Evolutionary conservation across 495 filamentous ascomycete genomes (phyloP), one percentile per base, ranked within the genome.

Genomic region (Bacidia gigantensis): DNA sequence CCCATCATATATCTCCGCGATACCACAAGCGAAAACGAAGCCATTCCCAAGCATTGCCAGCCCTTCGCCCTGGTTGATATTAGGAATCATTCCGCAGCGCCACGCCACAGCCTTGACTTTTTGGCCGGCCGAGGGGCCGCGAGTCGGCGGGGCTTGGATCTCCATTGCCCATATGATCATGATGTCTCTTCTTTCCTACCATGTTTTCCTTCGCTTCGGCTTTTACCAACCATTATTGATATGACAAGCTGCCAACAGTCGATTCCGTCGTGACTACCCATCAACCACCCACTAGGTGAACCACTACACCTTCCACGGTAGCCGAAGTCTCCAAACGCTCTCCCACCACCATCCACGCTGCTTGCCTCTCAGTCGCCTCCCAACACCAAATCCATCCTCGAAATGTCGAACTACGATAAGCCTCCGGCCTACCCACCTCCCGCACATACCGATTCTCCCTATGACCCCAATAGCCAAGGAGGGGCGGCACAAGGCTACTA

Each of bases 361-460:
- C 20, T 20, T 35, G 14, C 51, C 12, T 24, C 32, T 35, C 12
- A 38, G 3, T 11, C 17, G 12, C 26, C 43, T 14, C 50, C 26
- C n/a, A 46, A 1, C n/a, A 47, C 49, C 17, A 24, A 11, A 47
- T 14, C 21, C 39, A 50, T 11, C 42, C n/a, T n/a, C n/a, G 14
- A 35, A 35, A 60, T 60, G 58, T 53, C 58, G 12, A 49, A 60
- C 58, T 53, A 50, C 56, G 51, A 50, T 53, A 32, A 47, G 22
- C 58, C 51, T 12, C 54, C 57, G 14, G 29, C 46, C 26, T 55
- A 57, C 46, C 54, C 57, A 3, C 44, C 60, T 2, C 57, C 57
- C 32, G 46, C 42, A 21, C 53, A 59, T 51, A 40, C 39, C 20
- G 50, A 57, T 38, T 35, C 54, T 5, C 56, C 51, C 45, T 49